Base-by-base conservation (phyloP, 2,329 filamentous ascomycete genomes). In the Apiospora malaysiana region DNA sequence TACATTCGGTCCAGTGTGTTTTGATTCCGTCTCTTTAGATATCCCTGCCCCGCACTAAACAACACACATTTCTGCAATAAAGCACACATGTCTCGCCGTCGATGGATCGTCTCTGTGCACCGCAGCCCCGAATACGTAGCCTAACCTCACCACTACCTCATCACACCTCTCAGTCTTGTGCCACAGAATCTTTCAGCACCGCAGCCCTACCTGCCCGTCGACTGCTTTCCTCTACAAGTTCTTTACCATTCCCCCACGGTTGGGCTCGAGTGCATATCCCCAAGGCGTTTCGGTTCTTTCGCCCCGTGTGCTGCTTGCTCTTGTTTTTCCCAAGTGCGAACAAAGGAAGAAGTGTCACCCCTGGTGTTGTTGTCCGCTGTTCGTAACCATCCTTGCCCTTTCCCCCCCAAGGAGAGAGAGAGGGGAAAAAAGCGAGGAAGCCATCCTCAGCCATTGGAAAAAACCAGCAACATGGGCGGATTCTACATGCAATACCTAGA, bases 401-500 rank as follows among this genome's bases (percentile, higher is more conserved):
- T 25, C 49, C 12, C 49, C 25, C 49, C 49, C 25, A 63, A 45
- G 12, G 42, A 45, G 42, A 32, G 32, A 32, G 32, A 32, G 6
- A 32, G 32, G 32, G 6, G 6, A 32, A 32, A 45, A 45, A 45
- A 45, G 16, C 40, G 56, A 63, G 21, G 18, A 37, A 63, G 56
- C 32, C 65, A 27, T 27, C 10, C 67, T 37, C 23, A 63, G 59
- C 75, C 69, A 79, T 78, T 78, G 77, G 74, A 75, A 72, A 72
- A 66, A 71, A 75, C 74, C 73, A 75, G 70, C 80, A 86, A 76
- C 73, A 91, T 91, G 89, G 85, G 85, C 76, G 89, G 89, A 74
- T 91, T 91, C 78, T 91, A 91, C 79, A 91, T 91, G 86, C 90
- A 92, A 78, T 93, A 93, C 80, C 85, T 93, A 75, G 89, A 92